phyloP scores from a whole-genome alignment of 2,329 filamentous ascomycete species.

The Colletotrichum sp. region DNA sequence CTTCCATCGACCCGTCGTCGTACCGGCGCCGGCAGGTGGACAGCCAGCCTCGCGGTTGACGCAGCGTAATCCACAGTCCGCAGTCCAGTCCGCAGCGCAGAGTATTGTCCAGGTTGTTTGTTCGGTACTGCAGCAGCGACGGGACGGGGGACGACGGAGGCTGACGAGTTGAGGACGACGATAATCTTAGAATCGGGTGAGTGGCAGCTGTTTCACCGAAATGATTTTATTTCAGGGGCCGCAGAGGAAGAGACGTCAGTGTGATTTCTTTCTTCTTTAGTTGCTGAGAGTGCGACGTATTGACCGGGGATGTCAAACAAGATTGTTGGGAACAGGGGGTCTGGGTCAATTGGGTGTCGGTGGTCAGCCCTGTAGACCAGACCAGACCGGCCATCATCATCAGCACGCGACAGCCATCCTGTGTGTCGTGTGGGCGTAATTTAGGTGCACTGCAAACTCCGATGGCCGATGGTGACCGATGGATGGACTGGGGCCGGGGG shows the following conservation, averaged over 20 bases:
- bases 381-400: background rate
- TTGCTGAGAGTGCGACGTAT: background rate
- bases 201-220: conserved; percentile 12
- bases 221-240: background rate
- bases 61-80: background rate
- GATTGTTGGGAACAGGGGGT: background rate
- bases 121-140: background rate
- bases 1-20: background rate
- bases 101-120: background rate
- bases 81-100: background rate
- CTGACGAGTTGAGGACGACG: background rate
- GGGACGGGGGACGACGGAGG: background rate
- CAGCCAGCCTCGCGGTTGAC: background rate
- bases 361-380: conserved; percentile 2
- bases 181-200: conserved; percentile 6
- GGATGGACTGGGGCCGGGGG: background rate
- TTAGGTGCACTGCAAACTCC: background rate
- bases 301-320: background rate
- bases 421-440: background rate
- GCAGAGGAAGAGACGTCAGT: background rate
- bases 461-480: background rate
- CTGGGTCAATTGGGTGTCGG: background rate
- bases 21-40: background rate
- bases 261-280: background rate
- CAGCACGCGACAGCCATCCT: conserved; percentile 8